These are phyloP conservation scores for Limonium bicolor DNA, from an alignment of 148 eudicot species.

Conservation along the genomic window DNA sequence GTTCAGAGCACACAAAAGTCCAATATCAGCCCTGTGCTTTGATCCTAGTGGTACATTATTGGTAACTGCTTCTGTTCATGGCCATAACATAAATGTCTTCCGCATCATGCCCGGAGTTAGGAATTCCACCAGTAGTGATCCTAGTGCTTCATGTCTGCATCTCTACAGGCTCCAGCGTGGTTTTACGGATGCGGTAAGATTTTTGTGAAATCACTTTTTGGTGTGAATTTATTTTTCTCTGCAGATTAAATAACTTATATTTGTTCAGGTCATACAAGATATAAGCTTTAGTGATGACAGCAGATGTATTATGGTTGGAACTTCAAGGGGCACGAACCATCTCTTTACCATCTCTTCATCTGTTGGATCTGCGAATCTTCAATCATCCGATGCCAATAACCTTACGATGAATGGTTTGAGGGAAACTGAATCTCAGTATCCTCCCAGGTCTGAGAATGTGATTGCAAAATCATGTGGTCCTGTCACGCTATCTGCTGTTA, in stretches of 20 bases:
- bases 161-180: constrained; percentile 89
- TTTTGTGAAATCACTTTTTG: constrained; percentile 1
- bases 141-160: constrained; percentile 24
- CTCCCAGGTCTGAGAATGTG: too few relatives aligned
- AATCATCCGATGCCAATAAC: too few relatives aligned
- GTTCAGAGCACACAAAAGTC: constrained; percentile 73
- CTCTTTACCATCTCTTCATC: constrained; percentile 67
- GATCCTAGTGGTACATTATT: constrained; percentile 81
- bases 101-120: constrained; percentile 63
- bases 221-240: neutral
- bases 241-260: neutral
- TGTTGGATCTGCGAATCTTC: too few relatives aligned
- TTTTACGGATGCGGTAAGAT: constrained; percentile 66
- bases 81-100: constrained; percentile 76
- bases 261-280: constrained; percentile 68
- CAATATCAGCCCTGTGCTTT: constrained; percentile 71
- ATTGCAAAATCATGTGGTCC: too few relatives aligned
- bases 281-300: constrained; percentile 74
- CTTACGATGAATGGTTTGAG: too few relatives aligned
- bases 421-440: too few relatives aligned
- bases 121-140: too few relatives aligned
- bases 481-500: constrained; percentile 47
- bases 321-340: constrained; percentile 80
- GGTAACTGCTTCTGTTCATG: constrained; percentile 86
- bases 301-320: constrained; percentile 64